These are phyloP conservation scores for Gillenia trifoliata DNA, from an alignment of 306 rosid species.

Conservation along the genomic window DNA sequence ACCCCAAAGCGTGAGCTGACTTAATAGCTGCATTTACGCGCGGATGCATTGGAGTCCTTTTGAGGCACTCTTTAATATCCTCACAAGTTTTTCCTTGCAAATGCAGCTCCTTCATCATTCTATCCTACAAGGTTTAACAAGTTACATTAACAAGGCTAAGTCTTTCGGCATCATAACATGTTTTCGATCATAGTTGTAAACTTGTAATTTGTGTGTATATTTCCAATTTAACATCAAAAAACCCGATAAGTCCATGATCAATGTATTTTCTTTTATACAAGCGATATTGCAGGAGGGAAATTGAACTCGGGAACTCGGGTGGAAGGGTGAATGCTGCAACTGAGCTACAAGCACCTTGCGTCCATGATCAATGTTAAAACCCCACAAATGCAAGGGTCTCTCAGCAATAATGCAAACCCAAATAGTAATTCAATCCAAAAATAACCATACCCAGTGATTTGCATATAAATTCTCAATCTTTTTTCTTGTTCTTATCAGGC, in stretches of 20 bases:
- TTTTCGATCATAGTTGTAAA: not conserved
- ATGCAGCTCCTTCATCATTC: slow-evolving; percentile 64
- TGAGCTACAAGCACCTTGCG: too few species aligned
- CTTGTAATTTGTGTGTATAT: not conserved
- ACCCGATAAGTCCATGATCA: not conserved
- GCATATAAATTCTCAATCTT: not conserved
- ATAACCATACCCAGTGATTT: not conserved
- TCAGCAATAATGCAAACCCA: not conserved
- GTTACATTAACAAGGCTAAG: not conserved
- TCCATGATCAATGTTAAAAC: not conserved
- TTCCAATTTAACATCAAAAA: not conserved
- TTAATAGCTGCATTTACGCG: slow-evolving; percentile 51
- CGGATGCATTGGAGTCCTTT: slow-evolving; percentile 46
- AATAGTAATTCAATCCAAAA: not conserved
- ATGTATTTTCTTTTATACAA: not conserved
- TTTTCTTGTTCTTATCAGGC: not conserved
- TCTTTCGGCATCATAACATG: not conserved
- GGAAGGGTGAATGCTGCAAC: too few species aligned
- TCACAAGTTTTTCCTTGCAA: slow-evolving; percentile 41
- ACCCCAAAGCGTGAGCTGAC: slow-evolving; percentile 62
- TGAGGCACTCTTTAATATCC: slow-evolving; percentile 51
- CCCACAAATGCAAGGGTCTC: not conserved
- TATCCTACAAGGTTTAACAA: slow-evolving; percentile 39
- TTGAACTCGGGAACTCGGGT: too few species aligned
- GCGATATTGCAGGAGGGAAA: too few species aligned